Evolutionary conservation across 164 flowering plant genomes (phyloP).

Genomic region (Kalanchoe fedtschenkoi): DNA sequence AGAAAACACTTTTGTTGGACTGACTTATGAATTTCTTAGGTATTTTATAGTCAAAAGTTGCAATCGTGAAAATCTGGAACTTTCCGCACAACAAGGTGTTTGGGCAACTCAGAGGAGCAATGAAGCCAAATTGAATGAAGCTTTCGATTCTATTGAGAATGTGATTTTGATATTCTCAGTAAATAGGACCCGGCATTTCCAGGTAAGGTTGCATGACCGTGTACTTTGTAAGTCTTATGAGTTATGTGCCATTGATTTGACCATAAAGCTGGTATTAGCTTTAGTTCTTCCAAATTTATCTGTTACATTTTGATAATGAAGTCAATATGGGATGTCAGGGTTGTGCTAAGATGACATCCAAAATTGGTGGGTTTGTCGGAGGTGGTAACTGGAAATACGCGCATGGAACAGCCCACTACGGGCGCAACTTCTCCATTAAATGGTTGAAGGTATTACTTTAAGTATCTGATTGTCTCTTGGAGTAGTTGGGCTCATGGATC

Average conservation of each 20-base stretch:
- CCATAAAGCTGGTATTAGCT: neutral
- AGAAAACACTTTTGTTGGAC: neutral
- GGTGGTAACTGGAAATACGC: conserved; percentile 99
- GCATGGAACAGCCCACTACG: conserved; percentile 99
- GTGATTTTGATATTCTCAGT: conserved; percentile 96
- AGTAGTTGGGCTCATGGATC: neutral
- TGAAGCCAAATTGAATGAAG: conserved; percentile 97
- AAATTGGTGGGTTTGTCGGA: conserved; percentile 82
- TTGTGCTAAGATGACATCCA: conserved; percentile 97
- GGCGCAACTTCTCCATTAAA: conserved; percentile 86
- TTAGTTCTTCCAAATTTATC: neutral
- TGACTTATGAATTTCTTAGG: conserved; percentile 35
- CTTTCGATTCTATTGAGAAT: conserved; percentile 89
- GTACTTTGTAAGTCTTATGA: neutral
- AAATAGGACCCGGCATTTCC: conserved; percentile 94
- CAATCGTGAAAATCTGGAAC: conserved; percentile 92
- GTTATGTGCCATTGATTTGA: neutral
- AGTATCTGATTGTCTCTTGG: too few species aligned
- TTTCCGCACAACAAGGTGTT: conserved; percentile 98
- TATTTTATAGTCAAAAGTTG: conserved; percentile 98
- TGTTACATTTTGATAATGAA: neutral
- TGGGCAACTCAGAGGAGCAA: conserved; percentile 99
- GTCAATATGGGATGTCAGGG: conserved; percentile 40
- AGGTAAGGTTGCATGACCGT: conserved; percentile 35
- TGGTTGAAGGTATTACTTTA: conserved; percentile 71